A percentile compares a stretch with the other conserved stretches of the same genome.
Conservation (phyloP, 805 yeast genomes). For the Spathaspora gorwiae region DNA sequence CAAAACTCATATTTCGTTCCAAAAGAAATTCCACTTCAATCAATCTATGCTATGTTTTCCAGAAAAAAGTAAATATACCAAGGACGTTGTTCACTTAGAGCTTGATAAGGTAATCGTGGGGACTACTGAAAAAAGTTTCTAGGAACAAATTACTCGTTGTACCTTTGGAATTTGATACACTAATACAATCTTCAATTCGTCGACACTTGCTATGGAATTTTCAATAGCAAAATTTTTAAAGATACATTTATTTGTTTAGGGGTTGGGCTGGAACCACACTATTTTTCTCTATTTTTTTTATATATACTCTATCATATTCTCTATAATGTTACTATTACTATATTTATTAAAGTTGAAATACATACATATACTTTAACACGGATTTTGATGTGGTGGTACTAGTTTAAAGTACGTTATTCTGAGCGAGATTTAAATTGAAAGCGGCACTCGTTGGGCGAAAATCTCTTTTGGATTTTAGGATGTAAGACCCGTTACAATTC, state of each 20-base stretch:
- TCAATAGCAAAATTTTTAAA: not conserved
- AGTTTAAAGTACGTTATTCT: too few relatives aligned
- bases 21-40: slow-evolving; percentile 38
- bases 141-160: too few relatives aligned
- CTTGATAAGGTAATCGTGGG: too few relatives aligned
- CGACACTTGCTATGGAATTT: not conserved
- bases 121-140: too few relatives aligned
- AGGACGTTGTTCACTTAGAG: not conserved
- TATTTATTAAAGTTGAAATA: not conserved
- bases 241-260: not conserved
- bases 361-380: too few relatives aligned
- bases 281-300: not conserved
- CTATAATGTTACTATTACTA: not conserved
- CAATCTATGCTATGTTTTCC: not conserved
- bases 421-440: too few relatives aligned
- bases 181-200: not conserved
- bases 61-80: not conserved
- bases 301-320: not conserved
- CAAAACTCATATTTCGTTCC: slow-evolving; percentile 57
- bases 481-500: too few relatives aligned
- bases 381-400: too few relatives aligned
- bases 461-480: too few relatives aligned
- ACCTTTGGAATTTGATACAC: not conserved
- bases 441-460: too few relatives aligned
- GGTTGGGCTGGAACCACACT: slow-evolving; percentile 1